Evolutionary conservation across 169 alveolate species (phyloP).

Genomic region (Eimeria necatrix): DNA sequence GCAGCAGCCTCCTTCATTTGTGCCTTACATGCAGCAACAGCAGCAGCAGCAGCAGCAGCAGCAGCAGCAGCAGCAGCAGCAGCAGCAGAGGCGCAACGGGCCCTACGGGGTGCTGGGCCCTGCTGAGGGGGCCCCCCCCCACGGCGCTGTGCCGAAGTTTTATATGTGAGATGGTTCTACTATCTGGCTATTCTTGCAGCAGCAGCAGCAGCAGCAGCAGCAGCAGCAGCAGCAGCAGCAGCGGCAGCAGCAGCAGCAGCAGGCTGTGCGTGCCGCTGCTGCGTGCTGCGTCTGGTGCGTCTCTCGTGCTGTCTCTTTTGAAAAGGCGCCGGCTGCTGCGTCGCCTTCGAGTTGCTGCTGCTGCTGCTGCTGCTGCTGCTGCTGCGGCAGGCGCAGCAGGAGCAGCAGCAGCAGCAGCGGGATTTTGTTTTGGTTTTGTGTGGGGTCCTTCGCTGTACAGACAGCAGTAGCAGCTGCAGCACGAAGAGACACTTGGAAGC

Average conservation of each 20-base stretch:
- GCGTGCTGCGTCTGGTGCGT: no score
- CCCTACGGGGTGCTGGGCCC: conserved; percentile 6
- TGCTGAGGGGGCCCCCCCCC: background rate
- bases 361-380: conserved; percentile 7
- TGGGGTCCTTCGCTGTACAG: background rate
- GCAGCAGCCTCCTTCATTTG: conserved; percentile 24
- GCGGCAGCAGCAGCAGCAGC: no score
- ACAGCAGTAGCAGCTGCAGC: background rate
- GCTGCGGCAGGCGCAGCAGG: conserved; percentile 19
- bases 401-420: conserved; percentile 34
- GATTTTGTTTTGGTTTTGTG: background rate
- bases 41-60: conserved; percentile 1
- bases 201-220: no score
- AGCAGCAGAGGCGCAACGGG: conserved; percentile 22
- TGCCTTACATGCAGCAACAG: conserved; percentile 16
- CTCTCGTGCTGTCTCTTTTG: no score
- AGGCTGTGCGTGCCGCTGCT: no score
- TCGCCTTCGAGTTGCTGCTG: background rate
- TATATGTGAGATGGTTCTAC: background rate
- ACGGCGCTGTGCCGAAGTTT: background rate
- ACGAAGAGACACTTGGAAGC: background rate
- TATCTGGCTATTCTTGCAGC: no score
- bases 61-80: conserved; percentile 1
- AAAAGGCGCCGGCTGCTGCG: no score
- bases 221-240: no score